Conservation (phyloP, 2,329 filamentous ascomycete species). For the Pseudogymnoascus sp. region DNA sequence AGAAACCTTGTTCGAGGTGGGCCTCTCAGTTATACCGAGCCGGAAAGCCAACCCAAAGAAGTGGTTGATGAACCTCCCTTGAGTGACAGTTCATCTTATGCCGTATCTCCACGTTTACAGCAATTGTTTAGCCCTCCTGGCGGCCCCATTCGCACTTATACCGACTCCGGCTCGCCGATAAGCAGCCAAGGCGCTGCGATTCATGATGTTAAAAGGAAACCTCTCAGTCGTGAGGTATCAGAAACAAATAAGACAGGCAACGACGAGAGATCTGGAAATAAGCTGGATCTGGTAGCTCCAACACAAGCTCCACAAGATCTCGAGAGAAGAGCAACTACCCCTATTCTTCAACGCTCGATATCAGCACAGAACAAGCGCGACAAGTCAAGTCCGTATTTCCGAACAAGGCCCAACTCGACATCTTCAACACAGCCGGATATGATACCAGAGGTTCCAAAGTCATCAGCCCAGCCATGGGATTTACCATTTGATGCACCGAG, state of each 20-base stretch:
- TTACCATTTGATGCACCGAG: neutral
- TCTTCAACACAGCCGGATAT: neutral
- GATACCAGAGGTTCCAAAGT: neutral
- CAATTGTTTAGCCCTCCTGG: neutral
- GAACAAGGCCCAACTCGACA: neutral
- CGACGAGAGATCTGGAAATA: neutral
- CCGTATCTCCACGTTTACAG: neutral
- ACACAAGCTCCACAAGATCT: neutral
- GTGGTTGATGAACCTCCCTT: neutral
- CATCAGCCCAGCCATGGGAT: neutral
- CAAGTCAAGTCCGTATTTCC: constrained; percentile 4
- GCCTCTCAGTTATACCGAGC: neutral
- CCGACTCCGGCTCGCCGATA: neutral
- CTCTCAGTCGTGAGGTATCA: neutral
- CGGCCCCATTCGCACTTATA: neutral
- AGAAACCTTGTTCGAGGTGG: neutral
- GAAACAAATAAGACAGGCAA: neutral
- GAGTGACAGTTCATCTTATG: neutral
- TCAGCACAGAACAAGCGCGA: constrained; percentile 4
- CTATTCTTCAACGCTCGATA: neutral
- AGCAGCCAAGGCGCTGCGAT: neutral
- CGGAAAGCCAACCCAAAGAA: neutral
- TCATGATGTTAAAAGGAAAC: neutral
- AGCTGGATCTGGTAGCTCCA: neutral
- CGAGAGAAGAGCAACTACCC: neutral